A percentile compares a stretch with the other conserved stretches of the same genome.
These are phyloP conservation scores for Hemerocallis citrina DNA, from an alignment of 106 monocot species.

Conservation along the genomic window DNA sequence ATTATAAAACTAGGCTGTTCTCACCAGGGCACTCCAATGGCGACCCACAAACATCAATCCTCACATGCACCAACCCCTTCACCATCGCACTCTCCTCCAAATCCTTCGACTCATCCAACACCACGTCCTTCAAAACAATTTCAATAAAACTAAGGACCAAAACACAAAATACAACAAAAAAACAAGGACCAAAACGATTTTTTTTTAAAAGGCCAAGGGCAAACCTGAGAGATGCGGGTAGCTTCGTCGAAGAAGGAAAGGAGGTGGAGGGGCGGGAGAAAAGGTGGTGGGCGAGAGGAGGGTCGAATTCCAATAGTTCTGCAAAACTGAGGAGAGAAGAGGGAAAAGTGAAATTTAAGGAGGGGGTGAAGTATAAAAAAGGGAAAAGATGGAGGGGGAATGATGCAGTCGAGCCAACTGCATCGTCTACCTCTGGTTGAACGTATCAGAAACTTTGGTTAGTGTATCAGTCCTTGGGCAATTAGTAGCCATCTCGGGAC, in stretches of 20 bases:
- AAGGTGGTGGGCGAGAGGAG: constrained; percentile 52
- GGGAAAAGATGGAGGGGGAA: background rate
- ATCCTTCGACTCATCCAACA: constrained; percentile 34
- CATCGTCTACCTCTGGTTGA: too few species aligned
- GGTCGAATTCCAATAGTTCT: constrained; percentile 70
- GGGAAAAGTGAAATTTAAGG: background rate
- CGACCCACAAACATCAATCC: constrained; percentile 69
- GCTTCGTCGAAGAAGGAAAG: constrained; percentile 65
- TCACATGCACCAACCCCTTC: constrained; percentile 73
- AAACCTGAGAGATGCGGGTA: constrained; percentile 53
- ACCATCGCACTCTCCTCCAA: constrained; percentile 13
- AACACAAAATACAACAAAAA: background rate
- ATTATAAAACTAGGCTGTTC: background rate
- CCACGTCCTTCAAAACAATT: constrained; percentile 20
- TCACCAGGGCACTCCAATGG: constrained; percentile 85
- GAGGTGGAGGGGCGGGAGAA: constrained; percentile 44
- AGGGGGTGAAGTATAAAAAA: background rate
- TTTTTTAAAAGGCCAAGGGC: too few species aligned
- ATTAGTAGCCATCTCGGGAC: too few species aligned
- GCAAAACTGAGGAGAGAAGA: constrained; percentile 49
- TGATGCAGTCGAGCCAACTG: constrained; percentile 8
- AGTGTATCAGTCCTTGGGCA: too few species aligned
- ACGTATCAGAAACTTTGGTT: too few species aligned
- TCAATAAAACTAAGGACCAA: background rate
- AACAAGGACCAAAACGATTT: background rate